phyloP scores from a whole-genome alignment of 768 basidiomycete genomes.

The Brasilioporus rufonigricans region DNA sequence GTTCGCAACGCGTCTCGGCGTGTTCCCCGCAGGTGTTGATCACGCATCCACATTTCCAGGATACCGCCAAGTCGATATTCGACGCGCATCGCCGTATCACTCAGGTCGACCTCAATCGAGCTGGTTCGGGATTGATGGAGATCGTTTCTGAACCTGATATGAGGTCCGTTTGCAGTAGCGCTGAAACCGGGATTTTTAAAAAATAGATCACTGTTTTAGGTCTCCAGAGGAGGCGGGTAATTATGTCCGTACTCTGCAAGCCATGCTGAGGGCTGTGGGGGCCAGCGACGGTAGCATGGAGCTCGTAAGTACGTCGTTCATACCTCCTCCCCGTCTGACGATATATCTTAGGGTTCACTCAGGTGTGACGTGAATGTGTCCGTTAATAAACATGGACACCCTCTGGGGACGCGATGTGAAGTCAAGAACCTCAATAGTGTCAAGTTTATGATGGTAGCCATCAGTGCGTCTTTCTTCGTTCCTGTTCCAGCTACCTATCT shows the following conservation, averaged over 20 bases:
- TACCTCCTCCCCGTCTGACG: not conserved
- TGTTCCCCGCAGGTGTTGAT: not conserved
- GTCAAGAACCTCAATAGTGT: conserved; percentile 6
- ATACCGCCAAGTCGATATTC: conserved; percentile 85
- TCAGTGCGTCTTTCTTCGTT: conserved; percentile 52
- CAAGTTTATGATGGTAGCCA: conserved; percentile 74
- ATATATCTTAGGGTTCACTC: not conserved
- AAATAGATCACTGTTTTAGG: conserved; percentile 21
- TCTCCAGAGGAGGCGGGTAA: conserved; percentile 88
- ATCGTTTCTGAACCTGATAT: conserved; percentile 88
- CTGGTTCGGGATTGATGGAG: conserved; percentile 89
- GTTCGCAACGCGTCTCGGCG: conserved; percentile 39
- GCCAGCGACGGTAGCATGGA: conserved; percentile 98
- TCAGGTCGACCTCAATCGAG: conserved; percentile 85
- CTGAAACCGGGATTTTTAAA: not conserved
- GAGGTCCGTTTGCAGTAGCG: conserved; percentile 37
- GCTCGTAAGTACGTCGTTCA: conserved; percentile 51
- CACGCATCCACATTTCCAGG: conserved; percentile 42
- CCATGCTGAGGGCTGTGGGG: conserved; percentile 76
- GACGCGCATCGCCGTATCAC: conserved; percentile 49
- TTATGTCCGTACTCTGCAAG: conserved; percentile 83
- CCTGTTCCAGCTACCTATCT: not conserved
- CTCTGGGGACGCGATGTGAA: conserved; percentile 48
- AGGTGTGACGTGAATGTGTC: conserved; percentile 96
- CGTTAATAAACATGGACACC: conserved; percentile 53